Percentiles rank a stretch among this genome's conserved stretches.
Conservation (phyloP, 1,284 basidiomycete species). For the Leccinum olivaceoglutinosum region DNA sequence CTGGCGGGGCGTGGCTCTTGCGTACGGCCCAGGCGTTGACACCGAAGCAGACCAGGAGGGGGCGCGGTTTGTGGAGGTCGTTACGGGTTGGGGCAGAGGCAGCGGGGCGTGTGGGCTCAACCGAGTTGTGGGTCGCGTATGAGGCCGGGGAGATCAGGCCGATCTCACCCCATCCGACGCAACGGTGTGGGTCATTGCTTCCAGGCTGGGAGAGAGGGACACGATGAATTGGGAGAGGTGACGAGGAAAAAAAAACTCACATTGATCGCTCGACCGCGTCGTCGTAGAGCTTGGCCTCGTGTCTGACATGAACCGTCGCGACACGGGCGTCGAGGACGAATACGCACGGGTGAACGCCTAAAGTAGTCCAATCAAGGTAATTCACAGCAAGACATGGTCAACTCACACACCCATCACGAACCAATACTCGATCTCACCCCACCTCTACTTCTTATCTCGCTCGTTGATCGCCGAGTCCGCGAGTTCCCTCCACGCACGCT, state of each 20-base stretch:
- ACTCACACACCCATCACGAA: slow-evolving; percentile 64
- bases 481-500: slow-evolving; percentile 46
- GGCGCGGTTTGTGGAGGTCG: slow-evolving; percentile 30
- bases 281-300: slow-evolving; percentile 65
- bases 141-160: slow-evolving; percentile 73
- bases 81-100: slow-evolving; percentile 38
- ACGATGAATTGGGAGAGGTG: neutral
- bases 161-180: slow-evolving; percentile 82
- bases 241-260: slow-evolving; percentile 21
- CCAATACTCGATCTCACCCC: slow-evolving; percentile 69
- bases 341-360: slow-evolving; percentile 71
- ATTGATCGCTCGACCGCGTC: slow-evolving; percentile 66
- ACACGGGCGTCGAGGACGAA: neutral
- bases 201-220: slow-evolving; percentile 39
- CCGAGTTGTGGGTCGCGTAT: slow-evolving; percentile 44
- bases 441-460: slow-evolving; percentile 43
- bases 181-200: slow-evolving; percentile 75
- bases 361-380: neutral
- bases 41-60: slow-evolving; percentile 29
- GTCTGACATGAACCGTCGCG: slow-evolving; percentile 35
- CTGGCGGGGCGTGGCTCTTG: slow-evolving; percentile 36
- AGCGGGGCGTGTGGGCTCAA: slow-evolving; percentile 43
- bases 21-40: slow-evolving; percentile 29
- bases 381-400: neutral
- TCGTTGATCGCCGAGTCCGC: slow-evolving; percentile 63